Base-by-base conservation (phyloP, 148 eudicot genomes). In the Silene uniflora region DNA sequence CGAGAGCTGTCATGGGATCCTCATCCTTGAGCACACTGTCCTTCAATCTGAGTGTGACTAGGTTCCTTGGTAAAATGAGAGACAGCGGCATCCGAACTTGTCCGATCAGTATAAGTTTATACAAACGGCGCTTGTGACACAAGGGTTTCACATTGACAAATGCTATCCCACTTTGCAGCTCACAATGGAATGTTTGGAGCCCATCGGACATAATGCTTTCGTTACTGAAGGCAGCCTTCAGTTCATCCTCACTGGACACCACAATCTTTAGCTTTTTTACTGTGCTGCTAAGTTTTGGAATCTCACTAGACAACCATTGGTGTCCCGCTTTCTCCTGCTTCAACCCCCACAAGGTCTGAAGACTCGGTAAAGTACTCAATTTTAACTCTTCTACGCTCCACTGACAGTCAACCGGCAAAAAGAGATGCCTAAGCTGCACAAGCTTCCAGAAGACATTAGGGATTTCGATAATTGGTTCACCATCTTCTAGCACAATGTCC, bases 291-390 rank as follows among this genome's bases (percentile, higher is more conserved):
- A 29, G 32, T 29, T 29, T 29, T 29, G 32, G 52, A 13, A 79
- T 23, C 62, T 79, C 77, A 21, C 19, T 29, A 9, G 70, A 68
- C 22, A 79, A 58, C 81, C 81, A 78, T 0, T 56, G 0, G 1
- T 27, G 0, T 0, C 55, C 74, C 18, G 23, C 52, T n/a, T 22
- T 6, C 2, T 7, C 77, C 13, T 73, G 35, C 46, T 78, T 72
- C 6, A 79, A 52, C 21, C 81, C 81, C 76, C 77, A 78, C 32
- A 78, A 62, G 61, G 72, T 73, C 47, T 60, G 81, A 46, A 79
- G 49, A 67, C 60, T 42, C 17, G 3, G 14, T 9, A 79, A 4
- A 23, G 13, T 47, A 13, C 73, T 66, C 29, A 79, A 27, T 2
- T 18, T n/a, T 27, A 79, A 29, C 21, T 67, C 56, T 42, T n/a